Conservation (phyloP, 208 protist species). For the Strigomonas galati region DNA sequence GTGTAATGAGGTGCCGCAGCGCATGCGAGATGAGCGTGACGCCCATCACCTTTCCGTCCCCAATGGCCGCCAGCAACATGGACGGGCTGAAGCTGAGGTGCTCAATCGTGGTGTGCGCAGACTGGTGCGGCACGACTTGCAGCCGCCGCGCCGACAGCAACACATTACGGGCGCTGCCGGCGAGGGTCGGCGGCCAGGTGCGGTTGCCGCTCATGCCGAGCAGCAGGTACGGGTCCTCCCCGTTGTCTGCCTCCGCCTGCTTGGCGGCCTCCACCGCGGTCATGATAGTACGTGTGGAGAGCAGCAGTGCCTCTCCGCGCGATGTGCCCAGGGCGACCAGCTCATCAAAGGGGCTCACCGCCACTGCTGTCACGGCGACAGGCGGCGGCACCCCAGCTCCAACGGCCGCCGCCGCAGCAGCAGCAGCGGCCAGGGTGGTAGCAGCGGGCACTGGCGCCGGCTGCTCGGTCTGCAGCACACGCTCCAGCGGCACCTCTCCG, state of each 20-base stretch:
- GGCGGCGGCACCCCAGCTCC: too few relatives aligned
- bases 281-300: slow-evolving; percentile 35
- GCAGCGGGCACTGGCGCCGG: neutral
- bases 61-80: slow-evolving; percentile 72
- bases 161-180: slow-evolving; percentile 13
- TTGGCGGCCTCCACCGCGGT: slow-evolving; percentile 17
- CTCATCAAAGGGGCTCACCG: slow-evolving; percentile 61
- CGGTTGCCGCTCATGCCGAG: neutral
- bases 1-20: slow-evolving; percentile 29
- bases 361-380: slow-evolving; percentile 39
- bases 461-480: neutral
- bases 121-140: slow-evolving; percentile 35
- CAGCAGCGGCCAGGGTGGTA: neutral
- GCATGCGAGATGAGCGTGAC: slow-evolving; percentile 46
- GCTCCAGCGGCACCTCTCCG: slow-evolving; percentile 24
- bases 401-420: neutral
- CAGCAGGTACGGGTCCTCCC: slow-evolving; percentile 26
- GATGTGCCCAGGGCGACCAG: slow-evolving; percentile 73
- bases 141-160: slow-evolving; percentile 34
- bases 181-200: neutral
- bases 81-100: slow-evolving; percentile 76
- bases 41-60: slow-evolving; percentile 77
- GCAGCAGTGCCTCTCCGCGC: slow-evolving; percentile 50
- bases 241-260: slow-evolving; percentile 22
- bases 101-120: slow-evolving; percentile 29